Evolutionary conservation across 139 green algal species (phyloP).

Genomic region (Chlorokybus atmophyticus): DNA sequence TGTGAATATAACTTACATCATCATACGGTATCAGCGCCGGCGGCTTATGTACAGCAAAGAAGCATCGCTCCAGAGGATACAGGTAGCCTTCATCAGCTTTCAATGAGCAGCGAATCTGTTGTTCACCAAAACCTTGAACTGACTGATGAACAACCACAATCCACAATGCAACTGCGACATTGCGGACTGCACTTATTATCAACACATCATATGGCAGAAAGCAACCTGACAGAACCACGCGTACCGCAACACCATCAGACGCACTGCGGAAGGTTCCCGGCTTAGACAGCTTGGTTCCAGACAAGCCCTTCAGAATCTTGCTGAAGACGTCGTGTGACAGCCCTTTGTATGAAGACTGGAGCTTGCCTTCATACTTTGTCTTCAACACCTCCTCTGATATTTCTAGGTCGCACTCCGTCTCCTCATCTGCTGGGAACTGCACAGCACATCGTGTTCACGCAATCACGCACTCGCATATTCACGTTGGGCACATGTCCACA

Average conservation of each 20-base stretch:
- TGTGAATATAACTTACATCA: conserved; percentile 40
- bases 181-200: too few relatives aligned
- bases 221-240: too few relatives aligned
- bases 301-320: conserved; percentile 61
- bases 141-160: too few relatives aligned
- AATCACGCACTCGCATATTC: too few relatives aligned
- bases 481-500: too few relatives aligned
- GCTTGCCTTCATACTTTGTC: conserved; percentile 20
- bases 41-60: conserved; percentile 97
- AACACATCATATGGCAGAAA: too few relatives aligned
- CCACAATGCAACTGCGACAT: too few relatives aligned
- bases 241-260: conserved; percentile 9
- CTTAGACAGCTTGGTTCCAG: conserved; percentile 66
- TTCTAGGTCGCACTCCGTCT: conserved; percentile 58
- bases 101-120: conserved; percentile 15
- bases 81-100: conserved; percentile 71
- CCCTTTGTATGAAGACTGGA: conserved; percentile 34
- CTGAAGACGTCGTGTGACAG: conserved; percentile 74
- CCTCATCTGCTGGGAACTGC: conserved; percentile 66
- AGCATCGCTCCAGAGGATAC: conserved; percentile 86
- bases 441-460: too few relatives aligned
- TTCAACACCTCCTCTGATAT: conserved; percentile 33
- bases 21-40: conserved; percentile 76
- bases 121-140: too few relatives aligned
- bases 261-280: conserved; percentile 42